A percentile compares a stretch with the other conserved stretches of the same genome.
phyloP scores from a whole-genome alignment of 495 filamentous ascomycete species.

The Aspergillus indologenus region DNA sequence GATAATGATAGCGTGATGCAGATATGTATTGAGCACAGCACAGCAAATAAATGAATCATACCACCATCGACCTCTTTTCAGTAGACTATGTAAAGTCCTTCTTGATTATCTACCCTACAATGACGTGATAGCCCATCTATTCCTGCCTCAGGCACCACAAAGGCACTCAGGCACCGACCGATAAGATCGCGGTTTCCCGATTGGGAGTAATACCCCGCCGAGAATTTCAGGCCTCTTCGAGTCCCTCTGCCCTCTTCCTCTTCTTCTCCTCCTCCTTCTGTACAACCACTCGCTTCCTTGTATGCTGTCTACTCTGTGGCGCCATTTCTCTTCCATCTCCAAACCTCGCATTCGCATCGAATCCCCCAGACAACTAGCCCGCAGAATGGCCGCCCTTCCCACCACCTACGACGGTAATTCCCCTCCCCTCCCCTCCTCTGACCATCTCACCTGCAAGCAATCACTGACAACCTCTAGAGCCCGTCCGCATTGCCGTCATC shows the following conservation, averaged over 20 bases:
- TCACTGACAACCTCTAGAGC: conserved; percentile 47
- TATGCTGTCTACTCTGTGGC: conserved; percentile 21
- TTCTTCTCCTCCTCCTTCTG: not conserved
- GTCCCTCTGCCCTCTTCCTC: conserved; percentile 1
- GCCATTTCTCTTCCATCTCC: conserved; percentile 24
- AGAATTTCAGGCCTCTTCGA: not conserved
- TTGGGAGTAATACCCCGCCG: conserved; percentile 4
- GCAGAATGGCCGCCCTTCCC: conserved; percentile 54
- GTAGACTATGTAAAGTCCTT: too few relatives aligned
- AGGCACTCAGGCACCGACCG: not conserved
- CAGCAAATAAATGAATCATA: too few relatives aligned
- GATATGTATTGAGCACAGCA: too few relatives aligned
- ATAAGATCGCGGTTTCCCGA: not conserved
- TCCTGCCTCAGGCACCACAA: not conserved
- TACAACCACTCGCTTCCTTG: conserved; percentile 1
- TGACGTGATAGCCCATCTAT: too few relatives aligned
- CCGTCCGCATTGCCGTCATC: conserved; percentile 90
- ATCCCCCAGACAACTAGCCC: conserved; percentile 35
- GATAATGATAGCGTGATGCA: not conserved
- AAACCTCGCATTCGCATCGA: conserved; percentile 37
- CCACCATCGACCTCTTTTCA: too few relatives aligned
- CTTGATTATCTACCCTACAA: too few relatives aligned
- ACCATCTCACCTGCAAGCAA: conserved; percentile 2
- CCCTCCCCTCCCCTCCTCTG: not conserved
- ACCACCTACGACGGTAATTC: conserved; percentile 52